Evolutionary conservation across 1,284 basidiomycete species (phyloP).

Genomic region (Marasmius fiardii): DNA sequence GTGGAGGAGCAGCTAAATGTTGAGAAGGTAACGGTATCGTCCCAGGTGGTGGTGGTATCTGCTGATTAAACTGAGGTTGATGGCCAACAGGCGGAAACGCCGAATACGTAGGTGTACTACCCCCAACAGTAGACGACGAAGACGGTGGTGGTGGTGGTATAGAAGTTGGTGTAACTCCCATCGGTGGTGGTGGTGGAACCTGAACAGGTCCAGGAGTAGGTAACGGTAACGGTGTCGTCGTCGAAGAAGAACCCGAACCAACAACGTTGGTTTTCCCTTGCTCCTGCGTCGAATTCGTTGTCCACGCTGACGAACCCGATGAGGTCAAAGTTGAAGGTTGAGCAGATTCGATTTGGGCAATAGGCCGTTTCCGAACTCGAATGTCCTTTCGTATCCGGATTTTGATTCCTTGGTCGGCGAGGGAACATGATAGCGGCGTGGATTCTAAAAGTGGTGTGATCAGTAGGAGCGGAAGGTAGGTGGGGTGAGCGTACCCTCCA

Average conservation of each 20-base stretch:
- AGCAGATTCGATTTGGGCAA: conserved; percentile 20
- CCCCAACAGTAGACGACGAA: too few relatives aligned
- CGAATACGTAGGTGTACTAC: too few relatives aligned
- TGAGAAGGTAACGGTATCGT: neutral
- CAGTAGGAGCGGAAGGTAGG: conserved; percentile 4
- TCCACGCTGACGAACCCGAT: too few relatives aligned
- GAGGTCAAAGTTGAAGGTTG: neutral
- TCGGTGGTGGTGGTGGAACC: neutral
- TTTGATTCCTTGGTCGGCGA: conserved; percentile 92
- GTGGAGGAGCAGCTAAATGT: too few relatives aligned
- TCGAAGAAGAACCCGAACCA: too few relatives aligned
- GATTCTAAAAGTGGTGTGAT: conserved; percentile 53
- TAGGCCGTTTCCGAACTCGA: conserved; percentile 68
- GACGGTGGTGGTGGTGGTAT: neutral
- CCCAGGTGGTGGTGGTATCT: too few relatives aligned
- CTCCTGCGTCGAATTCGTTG: neutral
- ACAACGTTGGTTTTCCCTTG: neutral
- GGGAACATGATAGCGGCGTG: conserved; percentile 81
- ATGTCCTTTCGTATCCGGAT: conserved; percentile 90
- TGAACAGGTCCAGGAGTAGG: neutral
- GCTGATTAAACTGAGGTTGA: neutral
- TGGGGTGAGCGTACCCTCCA: conserved; percentile 64
- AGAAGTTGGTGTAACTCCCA: neutral
- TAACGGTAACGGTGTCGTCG: too few relatives aligned
- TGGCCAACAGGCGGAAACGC: neutral